phyloP scores from a whole-genome alignment of 345 rosid species.

The Hypericum androsaemum region DNA sequence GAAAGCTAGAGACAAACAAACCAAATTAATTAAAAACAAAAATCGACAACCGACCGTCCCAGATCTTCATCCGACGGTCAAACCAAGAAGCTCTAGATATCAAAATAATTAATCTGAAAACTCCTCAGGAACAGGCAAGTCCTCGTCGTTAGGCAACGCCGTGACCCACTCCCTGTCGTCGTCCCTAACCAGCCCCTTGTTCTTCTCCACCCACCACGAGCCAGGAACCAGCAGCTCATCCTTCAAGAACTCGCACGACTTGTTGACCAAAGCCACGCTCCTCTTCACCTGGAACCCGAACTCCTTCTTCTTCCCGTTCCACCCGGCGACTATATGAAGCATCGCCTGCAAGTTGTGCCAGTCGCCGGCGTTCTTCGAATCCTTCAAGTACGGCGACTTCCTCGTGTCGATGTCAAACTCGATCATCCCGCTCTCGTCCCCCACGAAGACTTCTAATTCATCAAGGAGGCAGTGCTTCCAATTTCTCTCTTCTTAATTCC shows the following conservation, averaged over 20 bases:
- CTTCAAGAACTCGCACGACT: conserved; percentile 55
- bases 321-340: conserved; percentile 75
- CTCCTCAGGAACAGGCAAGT: conserved; percentile 10
- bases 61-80: too few species aligned
- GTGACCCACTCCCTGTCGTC: conserved; percentile 57
- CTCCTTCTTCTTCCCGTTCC: conserved; percentile 60
- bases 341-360: conserved; percentile 93
- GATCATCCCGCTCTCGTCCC: conserved; percentile 24
- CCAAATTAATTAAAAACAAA: too few species aligned
- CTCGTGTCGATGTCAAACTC: conserved; percentile 61
- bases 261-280: conserved; percentile 77
- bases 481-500: too few species aligned
- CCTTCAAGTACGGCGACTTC: conserved; percentile 56
- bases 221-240: conserved; percentile 67
- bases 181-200: conserved; percentile 55
- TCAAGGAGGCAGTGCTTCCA: too few species aligned
- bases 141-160: conserved; percentile 29
- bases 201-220: conserved; percentile 88
- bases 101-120: conserved; percentile 15
- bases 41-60: too few species aligned
- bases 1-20: too few species aligned
- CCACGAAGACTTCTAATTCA: too few species aligned
- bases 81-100: conserved; percentile 13
- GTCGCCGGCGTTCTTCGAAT: conserved; percentile 59
- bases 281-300: conserved; percentile 64